These are phyloP conservation scores for Neurospora sp. DNA, from an alignment of 2,329 filamentous ascomycete species.

Conservation along the genomic window DNA sequence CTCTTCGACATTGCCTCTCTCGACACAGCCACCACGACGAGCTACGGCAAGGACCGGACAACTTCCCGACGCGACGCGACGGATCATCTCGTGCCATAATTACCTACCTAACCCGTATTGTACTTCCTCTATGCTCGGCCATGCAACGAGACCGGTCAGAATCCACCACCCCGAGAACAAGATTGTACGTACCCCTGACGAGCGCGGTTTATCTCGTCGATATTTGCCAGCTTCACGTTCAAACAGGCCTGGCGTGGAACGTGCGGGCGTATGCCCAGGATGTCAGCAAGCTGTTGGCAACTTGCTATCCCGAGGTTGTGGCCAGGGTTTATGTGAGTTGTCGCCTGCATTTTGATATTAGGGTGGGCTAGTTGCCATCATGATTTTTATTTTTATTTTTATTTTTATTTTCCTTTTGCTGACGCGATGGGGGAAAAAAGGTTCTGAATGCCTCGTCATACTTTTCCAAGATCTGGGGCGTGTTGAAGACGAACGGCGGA, in stretches of 20 bases:
- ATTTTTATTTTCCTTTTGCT: neutral
- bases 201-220: conserved; percentile 1
- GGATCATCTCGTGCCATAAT: neutral
- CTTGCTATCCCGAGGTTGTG: conserved; percentile 1
- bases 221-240: neutral
- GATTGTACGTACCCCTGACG: neutral
- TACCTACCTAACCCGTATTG: neutral
- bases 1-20: neutral
- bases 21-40: neutral
- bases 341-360: neutral
- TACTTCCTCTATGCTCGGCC: neutral
- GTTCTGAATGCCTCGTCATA: neutral
- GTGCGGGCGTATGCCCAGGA: neutral
- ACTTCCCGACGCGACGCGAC: neutral
- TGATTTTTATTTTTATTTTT: too few species aligned
- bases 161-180: neutral
- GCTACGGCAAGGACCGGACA: neutral
- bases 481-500: neutral
- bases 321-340: conserved; percentile 1
- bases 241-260: neutral
- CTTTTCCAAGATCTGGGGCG: neutral
- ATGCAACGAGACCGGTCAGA: neutral
- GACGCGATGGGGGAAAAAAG: neutral
- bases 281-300: neutral
- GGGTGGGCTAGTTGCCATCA: too few species aligned